A percentile compares a stretch with the other conserved stretches of the same genome.
phyloP scores from a whole-genome alignment of 2,329 filamentous ascomycete species.

The Gnomoniopsis sp. region DNA sequence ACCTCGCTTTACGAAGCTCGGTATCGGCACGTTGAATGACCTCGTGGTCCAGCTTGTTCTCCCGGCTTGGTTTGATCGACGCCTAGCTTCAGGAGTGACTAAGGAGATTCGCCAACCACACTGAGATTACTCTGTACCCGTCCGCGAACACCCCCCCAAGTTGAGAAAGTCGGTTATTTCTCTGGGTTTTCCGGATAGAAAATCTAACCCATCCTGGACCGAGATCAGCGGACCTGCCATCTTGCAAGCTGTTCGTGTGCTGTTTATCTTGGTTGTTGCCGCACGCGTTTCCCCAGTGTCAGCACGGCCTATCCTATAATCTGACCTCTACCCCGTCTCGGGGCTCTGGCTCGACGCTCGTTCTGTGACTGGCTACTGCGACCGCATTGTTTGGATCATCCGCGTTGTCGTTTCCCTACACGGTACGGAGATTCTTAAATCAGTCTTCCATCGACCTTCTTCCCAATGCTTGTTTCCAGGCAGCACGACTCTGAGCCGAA shows the following conservation, averaged over 20 bases:
- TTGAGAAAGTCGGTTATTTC: not conserved
- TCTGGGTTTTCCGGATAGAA: not conserved
- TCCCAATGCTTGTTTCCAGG: slow-evolving; percentile 56
- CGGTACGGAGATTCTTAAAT: not conserved
- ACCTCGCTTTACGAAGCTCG: not conserved
- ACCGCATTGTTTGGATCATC: slow-evolving; percentile 2
- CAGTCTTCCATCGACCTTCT: slow-evolving; percentile 20
- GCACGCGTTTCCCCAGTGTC: not conserved
- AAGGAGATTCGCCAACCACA: not conserved
- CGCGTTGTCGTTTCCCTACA: slow-evolving; percentile 3
- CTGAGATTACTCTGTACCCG: not conserved
- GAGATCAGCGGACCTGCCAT: not conserved
- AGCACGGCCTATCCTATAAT: not conserved
- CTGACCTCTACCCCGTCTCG: slow-evolving; percentile 5
- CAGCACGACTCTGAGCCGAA: slow-evolving; percentile 51
- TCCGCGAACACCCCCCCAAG: not conserved
- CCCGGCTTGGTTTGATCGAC: not conserved
- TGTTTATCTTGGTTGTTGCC: not conserved
- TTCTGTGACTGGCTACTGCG: not conserved
- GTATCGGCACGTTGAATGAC: not conserved
- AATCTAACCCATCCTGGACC: not conserved
- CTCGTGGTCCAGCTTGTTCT: not conserved
- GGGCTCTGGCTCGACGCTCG: slow-evolving; percentile 1
- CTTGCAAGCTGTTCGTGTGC: not conserved
- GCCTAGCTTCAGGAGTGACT: not conserved